Percentiles rank a stretch among this genome's conserved stretches.
Evolutionary conservation across 345 rosid species (phyloP).

Genomic region (Euphorbia tirucalli): DNA sequence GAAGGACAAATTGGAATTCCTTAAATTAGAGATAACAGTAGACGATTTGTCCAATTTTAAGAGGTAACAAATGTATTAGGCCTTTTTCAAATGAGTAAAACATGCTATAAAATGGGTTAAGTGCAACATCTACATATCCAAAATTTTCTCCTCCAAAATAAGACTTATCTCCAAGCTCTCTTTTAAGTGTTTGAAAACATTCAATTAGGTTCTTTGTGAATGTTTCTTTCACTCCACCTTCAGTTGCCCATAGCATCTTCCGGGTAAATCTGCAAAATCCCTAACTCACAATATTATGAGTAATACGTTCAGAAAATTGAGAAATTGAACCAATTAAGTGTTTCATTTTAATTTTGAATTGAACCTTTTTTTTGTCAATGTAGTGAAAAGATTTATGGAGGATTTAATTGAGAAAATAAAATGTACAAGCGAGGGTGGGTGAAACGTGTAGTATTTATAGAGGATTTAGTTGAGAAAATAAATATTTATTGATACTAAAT

Average conservation of each 20-base stretch:
- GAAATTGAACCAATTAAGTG: neutral
- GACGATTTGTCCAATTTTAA: too few relatives aligned
- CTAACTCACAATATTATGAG: neutral
- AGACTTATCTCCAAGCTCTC: neutral
- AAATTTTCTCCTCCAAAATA: slow-evolving; percentile 11
- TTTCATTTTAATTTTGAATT: too few relatives aligned
- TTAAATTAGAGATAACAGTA: too few relatives aligned
- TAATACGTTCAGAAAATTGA: neutral
- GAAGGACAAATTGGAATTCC: too few relatives aligned
- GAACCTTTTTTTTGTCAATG: neutral
- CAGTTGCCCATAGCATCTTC: slow-evolving; percentile 10
- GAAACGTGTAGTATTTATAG: too few relatives aligned
- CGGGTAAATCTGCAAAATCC: slow-evolving; percentile 9
- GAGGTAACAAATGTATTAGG: too few relatives aligned
- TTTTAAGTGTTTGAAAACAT: slow-evolving; percentile 7
- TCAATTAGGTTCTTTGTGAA: slow-evolving; percentile 5
- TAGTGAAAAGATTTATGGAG: too few relatives aligned
- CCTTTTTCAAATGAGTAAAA: slow-evolving; percentile 18
- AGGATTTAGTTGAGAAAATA: too few relatives aligned
- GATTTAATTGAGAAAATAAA: too few relatives aligned
- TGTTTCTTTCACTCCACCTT: slow-evolving; percentile 3
- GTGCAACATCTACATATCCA: slow-evolving; percentile 18
- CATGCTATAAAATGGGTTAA: slow-evolving; percentile 2
- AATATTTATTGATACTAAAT: too few relatives aligned
- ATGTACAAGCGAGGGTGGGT: too few relatives aligned